Conservation (phyloP, 345 rosid genomes). For the Hibiscus tridactylites region DNA sequence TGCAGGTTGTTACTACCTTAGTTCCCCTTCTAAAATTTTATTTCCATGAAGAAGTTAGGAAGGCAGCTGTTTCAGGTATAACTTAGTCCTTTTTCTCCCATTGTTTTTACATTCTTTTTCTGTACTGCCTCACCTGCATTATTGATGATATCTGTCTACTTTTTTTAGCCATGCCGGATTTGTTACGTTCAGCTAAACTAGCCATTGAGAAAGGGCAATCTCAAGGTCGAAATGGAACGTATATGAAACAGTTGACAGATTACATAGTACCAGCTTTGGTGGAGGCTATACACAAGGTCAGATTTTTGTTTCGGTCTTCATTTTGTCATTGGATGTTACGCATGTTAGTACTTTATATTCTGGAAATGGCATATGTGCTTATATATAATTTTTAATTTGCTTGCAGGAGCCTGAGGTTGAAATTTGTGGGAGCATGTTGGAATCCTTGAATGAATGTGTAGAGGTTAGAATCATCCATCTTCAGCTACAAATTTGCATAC, state of each 20-base stretch:
- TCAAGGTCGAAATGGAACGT: constrained; percentile 53
- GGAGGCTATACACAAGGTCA: constrained; percentile 68
- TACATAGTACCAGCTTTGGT: constrained; percentile 55
- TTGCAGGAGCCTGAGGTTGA: constrained; percentile 67
- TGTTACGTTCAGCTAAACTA: constrained; percentile 52
- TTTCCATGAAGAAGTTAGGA: constrained; percentile 73
- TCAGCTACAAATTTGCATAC: neutral
- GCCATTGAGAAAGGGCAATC: constrained; percentile 59
- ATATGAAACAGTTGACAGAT: constrained; percentile 55
- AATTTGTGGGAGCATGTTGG: constrained; percentile 65
- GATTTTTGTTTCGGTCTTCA: constrained; percentile 3
- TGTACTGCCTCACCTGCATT: neutral
- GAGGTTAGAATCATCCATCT: constrained; percentile 37
- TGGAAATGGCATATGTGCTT: neutral
- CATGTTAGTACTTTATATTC: neutral
- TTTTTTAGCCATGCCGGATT: constrained; percentile 62
- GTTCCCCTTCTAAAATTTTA: constrained; percentile 71
- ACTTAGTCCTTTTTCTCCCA: constrained; percentile 4
- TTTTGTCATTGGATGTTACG: neutral
- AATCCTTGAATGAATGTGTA: constrained; percentile 55
- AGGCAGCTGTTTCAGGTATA: constrained; percentile 75
- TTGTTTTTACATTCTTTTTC: constrained; percentile 6
- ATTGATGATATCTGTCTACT: neutral
- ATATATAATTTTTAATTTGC: neutral
- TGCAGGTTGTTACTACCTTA: constrained; percentile 57